Base-by-base conservation (phyloP, 345 rosid genomes). In the Trapa incisa region DNA sequence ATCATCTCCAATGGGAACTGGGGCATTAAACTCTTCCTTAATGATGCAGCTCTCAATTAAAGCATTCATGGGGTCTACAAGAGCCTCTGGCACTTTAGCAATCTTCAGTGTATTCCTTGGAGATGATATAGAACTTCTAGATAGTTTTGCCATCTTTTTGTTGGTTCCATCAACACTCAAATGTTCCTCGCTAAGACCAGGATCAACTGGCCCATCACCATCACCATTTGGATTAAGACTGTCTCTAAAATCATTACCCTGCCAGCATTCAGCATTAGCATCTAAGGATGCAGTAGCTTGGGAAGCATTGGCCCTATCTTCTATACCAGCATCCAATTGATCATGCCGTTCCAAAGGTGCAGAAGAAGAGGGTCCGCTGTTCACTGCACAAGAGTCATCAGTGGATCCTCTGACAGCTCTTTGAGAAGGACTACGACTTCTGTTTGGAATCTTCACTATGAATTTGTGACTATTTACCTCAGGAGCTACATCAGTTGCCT, bases 31-130 rank as follows among this genome's bases (percentile, higher is more conserved):
- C 74, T 89, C 92, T 1, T 92, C 82, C 61, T 74, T 74, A 77
- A 87, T 87, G 1, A 74, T 91, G 78, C 98, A 92, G 69, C 97
- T 94, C 75, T 94, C 99, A 72, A 88, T 77, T 72, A 94, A 72
- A 54, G 97, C 96, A 86, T 90, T 82, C 70, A 93, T 90, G 45
- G 94, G 83, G 64, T 88, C 81, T 68, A 74, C 82, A 65, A 96
- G 79, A 64, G 81, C 80, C 58, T 89, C 92, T n/a, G 69, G 80
- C 69, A 78, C 65, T 72, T 87, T 80, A 45, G 72, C 85, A 22
- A 82, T 42, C 76, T 78, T 87, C 41, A 72, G 43, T 15, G 79
- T 92, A 64, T 78, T 72, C 68, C 78, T 87, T 39, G 81, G 72
- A 4, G 84, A 68, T 5, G 80, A 75, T 35, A 81, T 73, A 39